These are phyloP conservation scores for Pelargonium cotyledonis DNA, from an alignment of 441 rosid species.

Conservation along the genomic window DNA sequence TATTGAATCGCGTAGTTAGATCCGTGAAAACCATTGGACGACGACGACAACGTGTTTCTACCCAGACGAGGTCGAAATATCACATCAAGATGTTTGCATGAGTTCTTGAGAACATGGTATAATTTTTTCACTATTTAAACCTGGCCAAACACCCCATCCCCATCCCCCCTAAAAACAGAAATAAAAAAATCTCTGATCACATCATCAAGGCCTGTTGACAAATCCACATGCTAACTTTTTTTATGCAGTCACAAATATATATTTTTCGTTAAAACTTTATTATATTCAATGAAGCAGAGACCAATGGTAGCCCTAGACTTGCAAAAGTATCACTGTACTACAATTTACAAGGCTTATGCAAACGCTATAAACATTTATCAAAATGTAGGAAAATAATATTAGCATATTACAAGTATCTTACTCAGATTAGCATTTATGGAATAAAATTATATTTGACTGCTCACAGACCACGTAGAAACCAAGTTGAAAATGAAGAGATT, in stretches of 20 bases:
- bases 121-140: neutral
- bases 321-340: neutral
- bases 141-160: neutral
- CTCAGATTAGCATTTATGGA: neutral
- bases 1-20: too few relatives aligned
- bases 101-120: neutral
- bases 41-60: too few relatives aligned
- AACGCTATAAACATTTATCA: neutral
- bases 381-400: neutral
- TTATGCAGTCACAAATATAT: neutral
- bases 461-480: conserved; percentile 7
- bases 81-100: neutral
- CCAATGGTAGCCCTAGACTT: neutral
- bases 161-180: too few relatives aligned
- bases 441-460: neutral
- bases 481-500: conserved; percentile 4
- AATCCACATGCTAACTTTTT: neutral
- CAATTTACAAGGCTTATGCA: neutral
- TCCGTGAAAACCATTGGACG: too few relatives aligned
- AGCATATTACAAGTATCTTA: neutral
- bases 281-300: neutral
- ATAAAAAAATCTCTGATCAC: neutral
- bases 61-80: too few relatives aligned
- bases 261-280: neutral
- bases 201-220: neutral